Evolutionary conservation across 73 alveolate genomes (phyloP), one percentile per base, ranked within the genome.

Genomic region (Paramecium caudatum): DNA sequence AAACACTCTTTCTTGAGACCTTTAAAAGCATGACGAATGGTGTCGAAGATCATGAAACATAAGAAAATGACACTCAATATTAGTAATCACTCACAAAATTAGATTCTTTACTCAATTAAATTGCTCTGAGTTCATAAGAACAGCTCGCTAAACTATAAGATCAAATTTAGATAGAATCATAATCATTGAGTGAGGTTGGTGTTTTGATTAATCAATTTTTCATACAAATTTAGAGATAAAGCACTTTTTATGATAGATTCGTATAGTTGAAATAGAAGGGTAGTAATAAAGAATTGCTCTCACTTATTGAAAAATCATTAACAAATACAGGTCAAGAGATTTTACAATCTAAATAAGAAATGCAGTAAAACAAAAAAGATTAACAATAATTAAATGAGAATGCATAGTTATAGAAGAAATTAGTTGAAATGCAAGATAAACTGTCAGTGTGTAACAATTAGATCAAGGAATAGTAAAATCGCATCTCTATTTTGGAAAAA

Each of bases 241-340:
- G 61, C 19, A 34, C 84, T 13, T 68, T 68, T 37, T 68, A 68
- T 68, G 88, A 43, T 19, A 74, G 68, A 74, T 19, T 37, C 37
- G 7, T 16, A 5, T 41, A 37, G 43, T 30, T 74, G 10, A 41
- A 41, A 17, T 37, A 74, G 32, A 43, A 39, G 19, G 88, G 69
- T 16, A 17, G 19, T 13, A 21, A 32, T 13, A 74, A 74, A 45
- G 88, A 74, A 37, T 17, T 74, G 25, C 34, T 74, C n/a, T 9
- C 9, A 34, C 43, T 74, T 21, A 74, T 74, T 9, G 88, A 74
- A 19, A 74, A 45, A 41, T 74, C 88, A 1, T 47, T 74, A 16
- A 2, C 2, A 41, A 74, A 74, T 74, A 74, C 88, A 39, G 47
- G 43, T 0, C 9, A n/a, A 16, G 88, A 74, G 43, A 74, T 74